Percentiles rank a stretch among this genome's conserved stretches.
These are phyloP conservation scores for Gossypium herbaceum DNA, from an alignment of 345 rosid species.

Conservation along the genomic window DNA sequence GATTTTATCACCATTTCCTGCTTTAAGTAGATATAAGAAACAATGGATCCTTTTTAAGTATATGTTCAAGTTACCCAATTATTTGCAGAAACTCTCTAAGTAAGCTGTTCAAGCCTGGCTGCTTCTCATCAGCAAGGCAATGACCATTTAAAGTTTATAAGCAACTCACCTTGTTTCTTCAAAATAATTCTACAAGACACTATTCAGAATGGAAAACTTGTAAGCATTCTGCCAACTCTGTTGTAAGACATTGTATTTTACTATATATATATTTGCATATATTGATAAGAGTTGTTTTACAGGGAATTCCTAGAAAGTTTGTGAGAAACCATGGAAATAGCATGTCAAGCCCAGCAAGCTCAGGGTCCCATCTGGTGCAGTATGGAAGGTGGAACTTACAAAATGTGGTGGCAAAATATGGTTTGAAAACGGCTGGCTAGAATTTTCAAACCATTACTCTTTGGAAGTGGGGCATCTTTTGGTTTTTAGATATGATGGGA, in stretches of 20 bases:
- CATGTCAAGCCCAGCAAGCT: no score
- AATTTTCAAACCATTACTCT: constrained; percentile 16
- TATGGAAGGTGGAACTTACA: constrained; percentile 1
- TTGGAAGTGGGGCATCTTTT: constrained; percentile 8
- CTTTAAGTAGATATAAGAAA: no score
- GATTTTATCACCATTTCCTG: no score
- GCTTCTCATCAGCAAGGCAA: constrained; percentile 3
- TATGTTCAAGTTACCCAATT: no score
- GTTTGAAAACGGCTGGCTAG: constrained; percentile 20
- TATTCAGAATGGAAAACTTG: constrained; percentile 9
- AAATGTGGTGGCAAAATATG: constrained; percentile 8
- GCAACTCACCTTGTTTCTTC: not conserved
- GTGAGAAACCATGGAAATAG: not conserved
- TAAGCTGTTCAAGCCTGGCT: constrained; percentile 1
- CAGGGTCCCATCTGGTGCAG: constrained; percentile 1
- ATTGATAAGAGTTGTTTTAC: not conserved
- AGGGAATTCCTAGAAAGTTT: not conserved
- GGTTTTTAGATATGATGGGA: constrained; percentile 22
- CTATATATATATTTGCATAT: no score
- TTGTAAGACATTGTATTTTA: not conserved
- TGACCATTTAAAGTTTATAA: not conserved
- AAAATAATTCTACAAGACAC: constrained; percentile 4
- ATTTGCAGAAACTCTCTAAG: no score
- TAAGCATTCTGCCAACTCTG: not conserved
- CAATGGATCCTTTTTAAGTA: no score